Conservation (phyloP, 1,139 yeast species). For the Saccharomycopsis crataegensis region DNA sequence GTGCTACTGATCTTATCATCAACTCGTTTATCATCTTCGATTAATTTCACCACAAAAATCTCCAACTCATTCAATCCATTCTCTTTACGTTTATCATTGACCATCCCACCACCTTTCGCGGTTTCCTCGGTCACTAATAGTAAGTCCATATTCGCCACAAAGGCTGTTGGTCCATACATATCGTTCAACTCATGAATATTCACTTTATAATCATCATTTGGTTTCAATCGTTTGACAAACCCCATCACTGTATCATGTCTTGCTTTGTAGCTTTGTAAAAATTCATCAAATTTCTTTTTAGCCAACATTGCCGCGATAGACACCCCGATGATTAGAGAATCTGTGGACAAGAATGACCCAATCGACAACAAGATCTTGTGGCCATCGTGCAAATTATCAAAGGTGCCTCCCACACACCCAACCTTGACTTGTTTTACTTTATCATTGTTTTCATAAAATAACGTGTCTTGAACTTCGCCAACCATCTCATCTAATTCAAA, state of each 20-base stretch:
- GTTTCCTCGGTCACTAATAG: conserved; percentile 81
- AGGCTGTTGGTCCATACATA: conserved; percentile 91
- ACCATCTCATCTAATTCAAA: not conserved
- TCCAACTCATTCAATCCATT: conserved; percentile 48
- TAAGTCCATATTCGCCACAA: conserved; percentile 66
- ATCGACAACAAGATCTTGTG: conserved; percentile 79
- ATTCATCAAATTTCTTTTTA: conserved; percentile 68
- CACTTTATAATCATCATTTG: conserved; percentile 31
- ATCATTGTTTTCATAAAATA: not conserved
- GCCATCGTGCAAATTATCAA: conserved; percentile 95
- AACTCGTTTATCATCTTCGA: conserved; percentile 51
- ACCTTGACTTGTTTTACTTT: conserved; percentile 26
- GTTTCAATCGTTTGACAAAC: conserved; percentile 34
- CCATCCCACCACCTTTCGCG: conserved; percentile 59
- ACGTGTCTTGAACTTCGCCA: not conserved
- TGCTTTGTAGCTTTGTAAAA: conserved; percentile 48
- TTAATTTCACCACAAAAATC: conserved; percentile 57
- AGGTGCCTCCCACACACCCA: conserved; percentile 88
- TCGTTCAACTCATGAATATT: conserved; percentile 63
- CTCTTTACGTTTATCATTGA: conserved; percentile 56
- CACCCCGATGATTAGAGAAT: conserved; percentile 65
- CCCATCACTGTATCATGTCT: conserved; percentile 41
- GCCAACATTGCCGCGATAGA: conserved; percentile 70
- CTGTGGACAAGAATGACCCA: conserved; percentile 53
- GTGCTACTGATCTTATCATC: conserved; percentile 84